Base-by-base conservation (phyloP, 192 early-diverging fungal species). In the Phycomyces nitens region DNA sequence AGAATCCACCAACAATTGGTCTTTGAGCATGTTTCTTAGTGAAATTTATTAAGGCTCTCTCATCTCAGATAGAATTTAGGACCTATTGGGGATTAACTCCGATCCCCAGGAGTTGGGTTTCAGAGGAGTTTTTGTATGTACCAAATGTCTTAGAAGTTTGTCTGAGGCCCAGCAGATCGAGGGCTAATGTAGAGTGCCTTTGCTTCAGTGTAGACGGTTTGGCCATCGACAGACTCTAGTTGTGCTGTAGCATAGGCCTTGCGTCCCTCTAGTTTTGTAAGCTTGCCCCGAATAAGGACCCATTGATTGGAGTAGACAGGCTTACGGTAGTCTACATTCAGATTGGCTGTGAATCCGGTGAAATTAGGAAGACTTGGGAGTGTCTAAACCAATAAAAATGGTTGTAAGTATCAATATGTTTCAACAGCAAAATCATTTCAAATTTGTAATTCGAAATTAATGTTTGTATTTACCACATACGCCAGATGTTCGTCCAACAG, bases 401-500 rank as follows among this genome's bases (percentile, higher is more conserved):
- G 23, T 15, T 20, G 27, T 26, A 26, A 40, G 39, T 27, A 58
- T 52, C 0, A 9, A 14, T 12, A 8, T 14, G 24, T 8, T 34
- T 34, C 29, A 34, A 34, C 29, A 34, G 3, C 12, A 42, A 3
- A 20, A 15, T 16, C 10, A 41, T 43, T 6, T 20, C 5, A 18
- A 12, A 20, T 59, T 59, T 20, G 15, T 34, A 34, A 34, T 7
- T n/a, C n/a, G n/a, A n/a, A n/a, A n/a, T n/a, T n/a, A n/a, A n/a
- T 34, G 7, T 34, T 5, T 34, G 29, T 34, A 39, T 43, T 60
- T 66, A 72, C 70, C 64, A 72, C 70, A 47, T 72, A 66, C 20
- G 70, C 70, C 29, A 72, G 56, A 26, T 72, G 70, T 41, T 72
- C 70, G 62, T 72, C 70, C 11, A 72, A 42, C 26, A 72, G 38